Evolutionary conservation across 257 asterid genomes (phyloP), one percentile per base, ranked within the genome.

Genomic region (Solanum sejunctum): DNA sequence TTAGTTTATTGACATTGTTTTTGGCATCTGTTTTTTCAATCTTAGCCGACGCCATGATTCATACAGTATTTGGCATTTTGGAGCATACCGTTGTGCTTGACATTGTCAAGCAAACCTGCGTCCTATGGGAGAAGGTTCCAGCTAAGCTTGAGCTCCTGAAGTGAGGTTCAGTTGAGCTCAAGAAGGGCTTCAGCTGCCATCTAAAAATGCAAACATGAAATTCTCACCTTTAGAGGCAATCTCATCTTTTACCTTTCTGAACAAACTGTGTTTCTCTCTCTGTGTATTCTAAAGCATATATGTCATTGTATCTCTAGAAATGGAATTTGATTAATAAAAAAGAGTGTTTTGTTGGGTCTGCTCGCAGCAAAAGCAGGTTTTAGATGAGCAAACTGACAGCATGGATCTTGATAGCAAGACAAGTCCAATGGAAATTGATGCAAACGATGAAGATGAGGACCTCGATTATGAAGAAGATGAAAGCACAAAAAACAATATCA

Each of bases 281-380:
- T 78, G 82, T 49, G 45, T 49, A 49, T 51, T 51, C 10, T 28
- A 6, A 52, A 78, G 83, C 83, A 75, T 78, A 54, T 52, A 43
- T 7, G 49, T 61, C 23, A 60, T 23, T 61, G 8, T 45, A 83
- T 21, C 39, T 67, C 21, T 32, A 26, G 69, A 69, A 83, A 32
- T 69, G 51, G 63, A 58, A 36, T 43, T 8, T 72, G 89, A n/a
- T 84, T 84, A 36, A 45, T 86, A 67, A 80, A 32, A 85, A 67
- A 45, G 82, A 71, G 82, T 55, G 83, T 66, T 83, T 69, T 69
- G 12, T 75, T 69, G 70, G 63, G 54, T 54, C 52, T 28, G 28
- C 87, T 85, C 86, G 89, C 93, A 96, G 99, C 85, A 90, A 83
- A 95, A 93, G 91, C 92, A 87, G 87, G 90, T 83, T 87, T 87